A percentile compares a stretch with the other conserved stretches of the same genome.
These are phyloP conservation scores for Stephania japonica DNA, from an alignment of 164 flowering plant species.

Conservation along the genomic window DNA sequence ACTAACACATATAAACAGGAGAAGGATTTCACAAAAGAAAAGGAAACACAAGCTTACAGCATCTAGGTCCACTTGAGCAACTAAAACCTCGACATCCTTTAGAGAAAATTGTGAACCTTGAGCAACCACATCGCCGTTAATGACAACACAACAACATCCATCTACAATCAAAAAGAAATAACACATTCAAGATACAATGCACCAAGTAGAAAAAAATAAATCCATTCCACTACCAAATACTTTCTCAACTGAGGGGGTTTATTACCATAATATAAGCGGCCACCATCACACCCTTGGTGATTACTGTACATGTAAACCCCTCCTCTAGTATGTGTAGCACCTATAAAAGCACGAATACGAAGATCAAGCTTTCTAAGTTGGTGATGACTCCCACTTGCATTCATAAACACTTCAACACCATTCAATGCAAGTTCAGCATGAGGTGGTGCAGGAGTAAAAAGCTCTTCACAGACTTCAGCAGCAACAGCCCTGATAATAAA, in stretches of 20 bases:
- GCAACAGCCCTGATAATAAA: constrained; percentile 68
- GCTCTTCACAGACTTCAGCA: constrained; percentile 91
- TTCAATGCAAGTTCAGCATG: constrained; percentile 86
- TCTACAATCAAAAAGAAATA: constrained; percentile 37
- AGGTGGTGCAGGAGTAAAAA: constrained; percentile 72
- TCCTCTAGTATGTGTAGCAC: constrained; percentile 81
- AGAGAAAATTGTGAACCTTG: constrained; percentile 96
- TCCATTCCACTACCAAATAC: not conserved
- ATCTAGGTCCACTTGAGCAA: constrained; percentile 89
- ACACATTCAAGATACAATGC: not conserved
- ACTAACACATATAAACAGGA: not conserved
- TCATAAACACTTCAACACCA: constrained; percentile 94
- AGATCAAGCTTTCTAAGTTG: constrained; percentile 88
- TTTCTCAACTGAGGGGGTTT: constrained; percentile 4
- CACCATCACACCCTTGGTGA: constrained; percentile 98
- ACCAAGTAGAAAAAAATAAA: not conserved
- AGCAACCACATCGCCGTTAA: constrained; percentile 90
- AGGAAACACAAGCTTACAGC: constrained; percentile 44
- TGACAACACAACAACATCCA: constrained; percentile 82
- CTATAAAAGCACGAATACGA: constrained; percentile 71
- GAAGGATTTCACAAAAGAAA: not conserved
- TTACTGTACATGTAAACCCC: constrained; percentile 98
- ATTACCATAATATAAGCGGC: constrained; percentile 89
- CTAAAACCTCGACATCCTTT: constrained; percentile 87
- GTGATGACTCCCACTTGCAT: constrained; percentile 98